phyloP scores from a whole-genome alignment of 129 eudicot species.

The Tagetes patula region DNA sequence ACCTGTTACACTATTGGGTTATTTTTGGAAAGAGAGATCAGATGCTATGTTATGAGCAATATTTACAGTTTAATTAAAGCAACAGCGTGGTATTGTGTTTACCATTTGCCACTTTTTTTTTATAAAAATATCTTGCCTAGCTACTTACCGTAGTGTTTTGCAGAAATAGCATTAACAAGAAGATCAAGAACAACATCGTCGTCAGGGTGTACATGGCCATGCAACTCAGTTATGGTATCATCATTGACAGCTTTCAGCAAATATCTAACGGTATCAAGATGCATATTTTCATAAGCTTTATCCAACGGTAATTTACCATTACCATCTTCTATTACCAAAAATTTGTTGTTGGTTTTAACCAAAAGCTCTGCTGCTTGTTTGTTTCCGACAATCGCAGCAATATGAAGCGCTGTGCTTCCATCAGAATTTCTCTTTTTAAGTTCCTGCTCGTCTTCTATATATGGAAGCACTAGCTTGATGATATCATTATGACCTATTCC shows the following conservation, averaged over 20 bases:
- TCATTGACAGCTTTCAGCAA: neutral
- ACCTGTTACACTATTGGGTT: too few relatives aligned
- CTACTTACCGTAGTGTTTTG: slow-evolving; percentile 17
- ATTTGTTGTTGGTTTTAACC: neutral
- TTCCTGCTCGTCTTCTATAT: neutral
- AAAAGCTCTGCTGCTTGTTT: neutral
- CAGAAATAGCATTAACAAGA: slow-evolving; percentile 24
- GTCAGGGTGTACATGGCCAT: neutral
- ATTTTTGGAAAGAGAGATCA: slow-evolving; percentile 30
- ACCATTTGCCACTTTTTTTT: too few relatives aligned
- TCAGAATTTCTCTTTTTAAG: neutral
- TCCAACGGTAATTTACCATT: neutral
- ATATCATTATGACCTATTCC: neutral
- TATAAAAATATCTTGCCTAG: neutral
- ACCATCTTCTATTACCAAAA: neutral
- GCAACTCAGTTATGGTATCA: neutral
- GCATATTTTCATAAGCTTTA: slow-evolving; percentile 22
- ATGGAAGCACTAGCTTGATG: neutral
- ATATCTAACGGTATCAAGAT: slow-evolving; percentile 11
- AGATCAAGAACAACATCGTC: neutral
- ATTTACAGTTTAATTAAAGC: too few relatives aligned
- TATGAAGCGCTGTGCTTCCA: slow-evolving; percentile 22
- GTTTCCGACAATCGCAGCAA: slow-evolving; percentile 20
- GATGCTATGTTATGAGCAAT: slow-evolving; percentile 29
- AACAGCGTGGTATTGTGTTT: too few relatives aligned